Conservation (phyloP, 306 rosid genomes). For the Morella rubra region DNA sequence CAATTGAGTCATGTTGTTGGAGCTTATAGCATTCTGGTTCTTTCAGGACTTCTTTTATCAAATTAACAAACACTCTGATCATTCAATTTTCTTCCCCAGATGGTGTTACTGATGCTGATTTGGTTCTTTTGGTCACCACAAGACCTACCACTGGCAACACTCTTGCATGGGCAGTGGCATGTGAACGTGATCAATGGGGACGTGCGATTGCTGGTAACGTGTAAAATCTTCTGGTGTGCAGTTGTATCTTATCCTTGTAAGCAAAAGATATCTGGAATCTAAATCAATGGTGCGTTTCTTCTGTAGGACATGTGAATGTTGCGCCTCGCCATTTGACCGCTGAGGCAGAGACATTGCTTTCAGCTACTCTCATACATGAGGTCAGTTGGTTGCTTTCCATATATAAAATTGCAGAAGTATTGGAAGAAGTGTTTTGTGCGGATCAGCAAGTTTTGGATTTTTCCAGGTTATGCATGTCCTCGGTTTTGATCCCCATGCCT, state of each 20-base stretch:
- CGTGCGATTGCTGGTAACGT: constrained; percentile 92
- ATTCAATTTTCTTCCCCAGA: constrained; percentile 42
- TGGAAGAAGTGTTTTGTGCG: constrained; percentile 16
- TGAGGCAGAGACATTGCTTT: constrained; percentile 91
- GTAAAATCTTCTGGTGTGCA: constrained; percentile 14
- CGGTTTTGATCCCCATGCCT: constrained; percentile 99
- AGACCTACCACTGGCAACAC: constrained; percentile 97
- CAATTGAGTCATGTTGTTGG: constrained; percentile 6
- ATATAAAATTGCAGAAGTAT: constrained; percentile 16
- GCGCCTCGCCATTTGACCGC: constrained; percentile 99
- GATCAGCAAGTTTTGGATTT: constrained; percentile 25
- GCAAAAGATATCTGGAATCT: constrained; percentile 16
- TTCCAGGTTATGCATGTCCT: constrained; percentile 98
- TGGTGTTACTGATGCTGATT: constrained; percentile 87
- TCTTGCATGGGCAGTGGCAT: constrained; percentile 99
- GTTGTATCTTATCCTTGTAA: constrained; percentile 21
- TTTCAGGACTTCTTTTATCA: not conserved
- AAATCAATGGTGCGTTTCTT: constrained; percentile 21
- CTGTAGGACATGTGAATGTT: constrained; percentile 92
- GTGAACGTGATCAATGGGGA: constrained; percentile 99
- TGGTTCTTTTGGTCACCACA: constrained; percentile 95
- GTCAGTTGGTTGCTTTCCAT: constrained; percentile 40
- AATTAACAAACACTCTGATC: not conserved
- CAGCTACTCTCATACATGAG: constrained; percentile 96
- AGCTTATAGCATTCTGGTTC: constrained; percentile 13